These are phyloP conservation scores for Nowakowskiella sp. DNA, from an alignment of 192 early-diverging fungal genomes.

Conservation along the genomic window DNA sequence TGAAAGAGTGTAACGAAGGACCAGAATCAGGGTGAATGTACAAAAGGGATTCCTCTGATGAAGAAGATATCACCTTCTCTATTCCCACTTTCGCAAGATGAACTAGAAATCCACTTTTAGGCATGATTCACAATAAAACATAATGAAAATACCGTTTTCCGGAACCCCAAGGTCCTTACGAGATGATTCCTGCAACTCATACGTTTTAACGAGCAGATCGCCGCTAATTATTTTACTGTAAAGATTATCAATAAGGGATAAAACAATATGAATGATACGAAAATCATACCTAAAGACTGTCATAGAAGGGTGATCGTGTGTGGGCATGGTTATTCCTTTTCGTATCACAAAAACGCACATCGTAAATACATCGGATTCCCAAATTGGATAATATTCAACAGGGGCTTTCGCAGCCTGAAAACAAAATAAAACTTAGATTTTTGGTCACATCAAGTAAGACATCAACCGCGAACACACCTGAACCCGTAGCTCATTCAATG, in stretches of 20 bases:
- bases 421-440: no score
- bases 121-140: slow-evolving; percentile 6
- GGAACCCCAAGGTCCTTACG: background rate
- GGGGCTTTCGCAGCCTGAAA: slow-evolving; percentile 4
- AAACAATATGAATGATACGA: background rate
- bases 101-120: slow-evolving; percentile 4
- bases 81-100: slow-evolving; percentile 1
- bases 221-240: slow-evolving; percentile 31
- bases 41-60: slow-evolving; percentile 23
- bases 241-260: background rate
- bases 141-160: background rate
- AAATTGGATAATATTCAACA: slow-evolving; percentile 33
- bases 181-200: slow-evolving; percentile 9
- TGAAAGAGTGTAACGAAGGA: slow-evolving; percentile 32
- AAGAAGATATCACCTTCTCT: slow-evolving; percentile 15
- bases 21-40: slow-evolving; percentile 15
- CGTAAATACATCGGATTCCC: slow-evolving; percentile 20
- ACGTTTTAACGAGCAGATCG: slow-evolving; percentile 29
- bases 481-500: no score
- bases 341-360: slow-evolving; percentile 38
- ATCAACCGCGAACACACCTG: no score
- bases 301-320: slow-evolving; percentile 39
- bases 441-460: no score
- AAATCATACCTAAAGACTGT: slow-evolving; percentile 29
- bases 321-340: slow-evolving; percentile 28